Base-by-base conservation (phyloP, 2,329 filamentous ascomycete species). In the Bipolaris bicolor region DNA sequence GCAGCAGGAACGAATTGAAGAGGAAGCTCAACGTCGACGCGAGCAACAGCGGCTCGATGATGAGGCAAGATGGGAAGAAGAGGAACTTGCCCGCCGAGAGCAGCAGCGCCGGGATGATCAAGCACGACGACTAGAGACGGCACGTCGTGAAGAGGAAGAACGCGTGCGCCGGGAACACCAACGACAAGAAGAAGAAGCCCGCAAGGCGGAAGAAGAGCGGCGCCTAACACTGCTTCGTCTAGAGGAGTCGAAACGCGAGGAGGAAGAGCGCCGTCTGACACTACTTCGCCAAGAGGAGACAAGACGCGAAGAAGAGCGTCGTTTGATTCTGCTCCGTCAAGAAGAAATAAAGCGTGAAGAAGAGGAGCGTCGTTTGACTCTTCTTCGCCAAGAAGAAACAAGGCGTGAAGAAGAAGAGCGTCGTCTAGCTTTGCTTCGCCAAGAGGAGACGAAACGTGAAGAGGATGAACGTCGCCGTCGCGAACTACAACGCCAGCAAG, bases 1-100 rank as follows among this genome's bases (percentile, higher is more conserved):
- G 37, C 68, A 77, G 45, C 64, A 77, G 61, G 69, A 66, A 4
- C 64, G 65, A 36, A 55, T 59, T 13, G 68, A 73, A 18, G 66
- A 72, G 15, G 66, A 70, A 34, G 66, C 69, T 4, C 58, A 58
- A 11, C 63, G 61, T 20, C 64, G 59, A 13, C 63, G 62, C 31
- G 65, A 68, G 37, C 62, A 66, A 46, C 60, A 63, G 44, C 55
- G 55, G 15, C 60, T 51, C 16, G 62, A 67, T 11, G 67, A 68
- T 2, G 68, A 68, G 41, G 34, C 53, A 36, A 66, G 63, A 2
- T 48, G 51, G 47, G 57, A 68, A 31, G 67, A 70, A 7, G 64
- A 64, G 18, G 46, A 49, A 10, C 46, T 24, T 61, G 64, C 31
- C 65, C 46, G 62, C 15, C 60, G 62, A 26, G 65, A 69, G 16